Evolutionary conservation across 73 alveolate species (phyloP), one percentile per base, ranked within the genome.

Genomic region (Paramecium caudatum): DNA sequence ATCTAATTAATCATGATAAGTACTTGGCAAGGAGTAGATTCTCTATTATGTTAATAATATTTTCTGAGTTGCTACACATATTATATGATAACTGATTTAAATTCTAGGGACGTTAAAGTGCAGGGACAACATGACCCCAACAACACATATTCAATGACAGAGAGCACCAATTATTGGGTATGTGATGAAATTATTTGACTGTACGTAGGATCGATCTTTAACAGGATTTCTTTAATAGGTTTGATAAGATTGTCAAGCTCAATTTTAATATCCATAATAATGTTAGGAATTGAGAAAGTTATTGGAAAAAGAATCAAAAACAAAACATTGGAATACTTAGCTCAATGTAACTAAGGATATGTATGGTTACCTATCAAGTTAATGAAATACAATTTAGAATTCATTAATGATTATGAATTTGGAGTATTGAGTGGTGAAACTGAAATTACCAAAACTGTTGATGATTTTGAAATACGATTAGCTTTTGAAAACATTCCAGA

Each of bases 221-320:
- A 33, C 1, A 65, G 34, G 16, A 16, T 65, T 65, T 55, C 41
- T 55, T 55, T 55, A 5, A 55, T 55, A 1, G 80, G 80, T 23
- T 55, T 55, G 12, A 5, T 3, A 5, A 55, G 80, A 55, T 55
- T 55, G 30, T 55, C 43, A 37, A 55, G 23, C 30, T 55, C 23
- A 27, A 55, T 27, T 55, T 55, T 49, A 49, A 49, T 16, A 4
- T 49, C 70, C 70, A 55, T 55, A 19, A 55, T 55, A 23, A 55
- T 9, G 30, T 27, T 55, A 55, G 23, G 19, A 49, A 17, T 55
- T 17, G 30, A 49, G 41, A 49, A 36, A 21, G 30, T 55, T 27
- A 17, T 55, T 23, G 80, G 43, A 2, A 55, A 55, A 43, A 55
- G 45, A 55, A 27, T 55, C 4, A 55, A 55, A 43, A 23, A 55